These are phyloP conservation scores for Lanzia echinophila DNA, from an alignment of 2,329 filamentous ascomycete genomes.

Conservation along the genomic window DNA sequence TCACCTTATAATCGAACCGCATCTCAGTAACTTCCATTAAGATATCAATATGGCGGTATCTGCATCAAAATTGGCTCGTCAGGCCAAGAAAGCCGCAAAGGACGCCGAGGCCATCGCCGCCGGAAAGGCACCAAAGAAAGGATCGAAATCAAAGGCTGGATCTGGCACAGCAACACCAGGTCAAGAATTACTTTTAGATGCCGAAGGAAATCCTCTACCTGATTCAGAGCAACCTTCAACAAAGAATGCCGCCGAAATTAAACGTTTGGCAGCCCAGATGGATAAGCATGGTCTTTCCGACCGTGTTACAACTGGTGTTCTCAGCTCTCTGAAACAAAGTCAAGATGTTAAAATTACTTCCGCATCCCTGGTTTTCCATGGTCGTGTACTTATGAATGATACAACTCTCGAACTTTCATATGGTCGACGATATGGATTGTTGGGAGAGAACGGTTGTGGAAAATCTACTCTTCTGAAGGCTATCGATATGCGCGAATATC, in stretches of 20 bases:
- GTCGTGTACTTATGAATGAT: constrained; percentile 90
- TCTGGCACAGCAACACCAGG: constrained; percentile 63
- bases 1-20: background rate
- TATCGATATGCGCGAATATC: constrained; percentile 88
- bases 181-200: constrained; percentile 61
- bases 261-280: constrained; percentile 85
- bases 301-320: constrained; percentile 94
- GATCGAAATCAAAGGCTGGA: constrained; percentile 53
- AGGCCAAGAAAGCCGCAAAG: constrained; percentile 65
- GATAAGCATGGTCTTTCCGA: constrained; percentile 95
- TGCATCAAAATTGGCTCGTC: constrained; percentile 63
- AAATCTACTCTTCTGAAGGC: constrained; percentile 97
- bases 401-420: constrained; percentile 89
- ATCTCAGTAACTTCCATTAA: constrained; percentile 13
- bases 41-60: constrained; percentile 51
- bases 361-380: constrained; percentile 92
- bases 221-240: constrained; percentile 61
- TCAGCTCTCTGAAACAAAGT: constrained; percentile 76
- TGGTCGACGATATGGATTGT: constrained; percentile 84
- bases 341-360: constrained; percentile 97
- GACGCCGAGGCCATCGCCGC: constrained; percentile 42
- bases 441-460: constrained; percentile 96
- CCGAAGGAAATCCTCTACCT: constrained; percentile 46
- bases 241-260: constrained; percentile 72
- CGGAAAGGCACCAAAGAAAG: constrained; percentile 72